Evolutionary conservation across 2,329 filamentous ascomycete species (phyloP), one percentile per base, ranked within the genome.

Genomic region (Ambrosiella beaveri): DNA sequence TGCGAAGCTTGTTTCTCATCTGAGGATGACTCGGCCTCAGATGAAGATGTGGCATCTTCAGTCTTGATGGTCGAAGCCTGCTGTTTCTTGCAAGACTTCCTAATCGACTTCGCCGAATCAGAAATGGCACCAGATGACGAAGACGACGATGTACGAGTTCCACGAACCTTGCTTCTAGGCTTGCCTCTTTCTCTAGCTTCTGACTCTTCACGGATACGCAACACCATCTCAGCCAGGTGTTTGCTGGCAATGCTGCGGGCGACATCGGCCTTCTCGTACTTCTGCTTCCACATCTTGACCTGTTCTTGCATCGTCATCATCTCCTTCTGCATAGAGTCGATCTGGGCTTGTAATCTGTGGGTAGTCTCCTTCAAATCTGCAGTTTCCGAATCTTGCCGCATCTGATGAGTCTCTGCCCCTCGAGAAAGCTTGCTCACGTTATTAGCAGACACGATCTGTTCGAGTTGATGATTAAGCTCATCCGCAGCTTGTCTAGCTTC

Each of bases 141-240:
- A 7, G 59, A 50, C 37, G 58, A 60, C 7, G 19, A 44, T 38
- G 35, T 40, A 17, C 55, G 54, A 13, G 47, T 35, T 15, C 54
- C 49, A 41, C 51, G 59, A 13, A 27, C 15, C 37, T 38, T 54
- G 35, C 36, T 15, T 7, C 36, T 39, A 3, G 40, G 40, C 8
- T 56, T 60, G 35, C 38, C 51, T n/a, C 55, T 50, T n/a, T 38
- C 35, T 2, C 56, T 55, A 5, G 55, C 50, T 27, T 50, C 35
- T 13, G 54, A 60, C 39, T 60, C 59, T 35, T 54, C 56, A 57
- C 89, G 81, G 58, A 96, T 85, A 63, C 85, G 84, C 64, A 87
- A 76, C 11, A 96, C 83, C 88, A 97, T 93, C 66, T 95, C 87
- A 1, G 86, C 84, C 50, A 98, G 71, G 1, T 84, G 85, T 68